Percentiles rank a stretch among this genome's conserved stretches.
Conservation (phyloP, 768 basidiomycete species). For the Macrolepiota fuliginosa region DNA sequence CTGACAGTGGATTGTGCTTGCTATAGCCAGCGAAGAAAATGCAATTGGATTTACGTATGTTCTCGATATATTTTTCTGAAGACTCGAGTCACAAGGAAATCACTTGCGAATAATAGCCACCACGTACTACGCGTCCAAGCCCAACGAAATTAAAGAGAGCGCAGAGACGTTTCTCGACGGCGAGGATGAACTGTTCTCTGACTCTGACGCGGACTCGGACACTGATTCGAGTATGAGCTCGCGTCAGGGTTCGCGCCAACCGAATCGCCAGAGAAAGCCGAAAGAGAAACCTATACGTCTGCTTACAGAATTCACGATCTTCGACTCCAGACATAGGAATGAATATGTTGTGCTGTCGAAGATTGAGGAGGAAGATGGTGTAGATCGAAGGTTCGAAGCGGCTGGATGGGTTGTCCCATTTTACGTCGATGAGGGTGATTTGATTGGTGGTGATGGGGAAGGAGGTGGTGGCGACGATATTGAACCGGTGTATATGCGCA, state of each 20-base stretch:
- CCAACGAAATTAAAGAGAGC: neutral
- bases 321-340: slow-evolving; percentile 46
- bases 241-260: neutral
- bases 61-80: neutral
- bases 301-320: slow-evolving; percentile 58
- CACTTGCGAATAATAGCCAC: neutral
- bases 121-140: neutral
- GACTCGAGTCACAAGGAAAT: neutral
- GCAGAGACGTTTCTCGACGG: slow-evolving; percentile 9
- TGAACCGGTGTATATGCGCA: slow-evolving; percentile 39
- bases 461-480: slow-evolving; percentile 52
- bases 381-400: slow-evolving; percentile 44
- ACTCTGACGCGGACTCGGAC: neutral
- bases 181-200: slow-evolving; percentile 2
- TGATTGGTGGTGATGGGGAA: slow-evolving; percentile 49
- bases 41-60: slow-evolving; percentile 12
- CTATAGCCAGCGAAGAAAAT: slow-evolving; percentile 5
- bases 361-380: slow-evolving; percentile 41
- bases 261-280: neutral
- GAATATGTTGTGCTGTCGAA: slow-evolving; percentile 46
- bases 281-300: slow-evolving; percentile 27
- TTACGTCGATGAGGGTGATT: slow-evolving; percentile 48
- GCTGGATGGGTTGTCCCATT: slow-evolving; percentile 51
- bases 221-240: neutral
- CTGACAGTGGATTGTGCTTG: neutral